Percentiles rank a stretch among this genome's conserved stretches.
These are phyloP conservation scores for Aspergillus puulaauensis DNA, from an alignment of 2,329 filamentous ascomycete species.

Conservation along the genomic window DNA sequence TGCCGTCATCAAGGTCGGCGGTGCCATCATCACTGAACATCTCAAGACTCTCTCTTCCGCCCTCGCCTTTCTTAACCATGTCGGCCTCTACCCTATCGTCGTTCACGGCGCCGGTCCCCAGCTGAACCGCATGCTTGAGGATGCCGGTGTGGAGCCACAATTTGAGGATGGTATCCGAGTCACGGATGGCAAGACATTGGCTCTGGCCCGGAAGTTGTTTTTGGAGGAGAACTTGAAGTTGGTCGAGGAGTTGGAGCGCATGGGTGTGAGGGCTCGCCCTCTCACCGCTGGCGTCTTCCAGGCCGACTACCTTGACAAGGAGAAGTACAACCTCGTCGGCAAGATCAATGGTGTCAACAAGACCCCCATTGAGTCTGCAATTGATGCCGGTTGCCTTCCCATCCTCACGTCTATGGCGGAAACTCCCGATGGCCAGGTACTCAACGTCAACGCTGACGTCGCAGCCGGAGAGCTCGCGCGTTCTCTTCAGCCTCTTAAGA, in stretches of 20 bases:
- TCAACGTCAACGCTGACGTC: slow-evolving; percentile 98
- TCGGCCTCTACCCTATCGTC: slow-evolving; percentile 91
- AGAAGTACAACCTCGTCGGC: slow-evolving; percentile 93
- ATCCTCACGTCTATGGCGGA: slow-evolving; percentile 97
- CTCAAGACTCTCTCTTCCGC: slow-evolving; percentile 87
- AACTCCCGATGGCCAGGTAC: slow-evolving; percentile 81
- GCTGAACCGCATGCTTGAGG: slow-evolving; percentile 86
- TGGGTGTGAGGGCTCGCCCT: slow-evolving; percentile 84
- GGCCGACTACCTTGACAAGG: slow-evolving; percentile 92
- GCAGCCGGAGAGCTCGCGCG: slow-evolving; percentile 90
- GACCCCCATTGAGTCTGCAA: slow-evolving; percentile 83
- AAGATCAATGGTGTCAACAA: slow-evolving; percentile 94
- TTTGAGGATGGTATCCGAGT: slow-evolving; percentile 96
- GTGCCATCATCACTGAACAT: slow-evolving; percentile 92
- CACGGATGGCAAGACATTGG: slow-evolving; percentile 92
- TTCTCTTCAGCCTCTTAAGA: slow-evolving; percentile 88
- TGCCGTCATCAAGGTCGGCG: slow-evolving; percentile 96
- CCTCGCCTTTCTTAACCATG: slow-evolving; percentile 88
- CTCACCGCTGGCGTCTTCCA: slow-evolving; percentile 87
- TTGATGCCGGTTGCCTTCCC: slow-evolving; percentile 86
- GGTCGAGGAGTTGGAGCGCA: slow-evolving; percentile 82
- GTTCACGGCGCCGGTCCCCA: slow-evolving; percentile 95
- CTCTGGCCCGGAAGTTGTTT: slow-evolving; percentile 87
- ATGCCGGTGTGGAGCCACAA: slow-evolving; percentile 87
- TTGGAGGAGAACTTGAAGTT: slow-evolving; percentile 93